Evolutionary conservation across 257 asterid genomes (phyloP), one percentile per base, ranked within the genome.

Genomic region (Solanum bulbocastanum): DNA sequence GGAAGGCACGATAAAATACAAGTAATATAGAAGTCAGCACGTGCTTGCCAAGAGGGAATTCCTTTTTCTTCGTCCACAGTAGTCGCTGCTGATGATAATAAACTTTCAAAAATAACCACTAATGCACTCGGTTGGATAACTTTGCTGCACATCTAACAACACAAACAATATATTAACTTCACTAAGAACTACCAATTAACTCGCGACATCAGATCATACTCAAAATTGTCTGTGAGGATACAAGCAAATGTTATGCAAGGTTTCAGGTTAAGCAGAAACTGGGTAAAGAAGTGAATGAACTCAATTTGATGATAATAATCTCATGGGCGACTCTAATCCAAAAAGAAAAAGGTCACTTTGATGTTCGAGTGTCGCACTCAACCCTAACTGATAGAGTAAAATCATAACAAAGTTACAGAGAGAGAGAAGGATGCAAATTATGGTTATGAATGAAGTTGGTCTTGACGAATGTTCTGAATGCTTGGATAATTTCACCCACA

Each of bases 31-130:
- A 97, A 97, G 94, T 97, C 99, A 72, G 98, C 99, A 87, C 98
- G 94, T 87, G 99, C 98, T 94, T 96, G 99, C 98, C 99, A 96
- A 83, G 98, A 90, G 44, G 99, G 98, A 91, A 94, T 96, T 88
- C 99, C 99, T 92, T 95, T 95, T 22, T 96, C 99, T 88, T 96
- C 99, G 88, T 97, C 99, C 84, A 97, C 98, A 33, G 96, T 97
- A 66, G 98, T 96, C 33, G 99, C 99, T 68, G 99, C 98, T 86
- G 99, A 97, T 25, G 99, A 96, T 39, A 97, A 87, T 84, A 97
- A 89, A 83, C 98, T 94, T 87, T 97, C 99, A 76, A 96, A 97
- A 85, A 97, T 86, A 90, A 93, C 95, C 74, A 96, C 91, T 83
- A 97, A 87, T 83, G 99, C 93, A 91, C 97, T 94, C 3, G 99